Evolutionary conservation across 75 land plant genomes (phyloP).

Genomic region (Adiantum capillusveneris): DNA sequence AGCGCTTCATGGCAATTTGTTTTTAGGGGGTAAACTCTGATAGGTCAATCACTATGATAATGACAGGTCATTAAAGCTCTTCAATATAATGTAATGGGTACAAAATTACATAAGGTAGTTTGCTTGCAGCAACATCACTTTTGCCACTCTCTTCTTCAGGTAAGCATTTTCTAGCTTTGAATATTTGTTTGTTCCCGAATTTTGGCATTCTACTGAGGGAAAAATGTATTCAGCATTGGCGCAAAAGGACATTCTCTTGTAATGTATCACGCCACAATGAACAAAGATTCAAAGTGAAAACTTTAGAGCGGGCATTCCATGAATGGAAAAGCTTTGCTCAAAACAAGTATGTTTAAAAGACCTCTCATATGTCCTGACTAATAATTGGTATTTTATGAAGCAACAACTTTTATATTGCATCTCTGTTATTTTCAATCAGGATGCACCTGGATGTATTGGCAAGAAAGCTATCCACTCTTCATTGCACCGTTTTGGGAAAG

Average conservation of each 20-base stretch:
- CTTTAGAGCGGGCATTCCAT: not conserved
- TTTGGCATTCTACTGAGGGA: too few species aligned
- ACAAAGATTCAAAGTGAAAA: not conserved
- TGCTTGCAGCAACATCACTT: not conserved
- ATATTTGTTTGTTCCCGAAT: not conserved
- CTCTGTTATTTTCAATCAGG: slow-evolving; percentile 5
- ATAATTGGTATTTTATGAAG: too few species aligned
- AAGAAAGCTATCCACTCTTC: not conserved
- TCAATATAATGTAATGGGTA: not conserved
- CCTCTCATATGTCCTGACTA: too few species aligned
- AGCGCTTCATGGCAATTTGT: too few species aligned
- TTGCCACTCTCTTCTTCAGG: slow-evolving; percentile 4
- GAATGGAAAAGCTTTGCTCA: not conserved
- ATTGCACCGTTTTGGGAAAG: not conserved
- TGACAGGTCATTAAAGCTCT: slow-evolving; percentile 8
- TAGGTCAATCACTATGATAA: too few species aligned
- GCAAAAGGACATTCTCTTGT: not conserved
- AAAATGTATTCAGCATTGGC: not conserved
- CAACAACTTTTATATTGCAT: too few species aligned
- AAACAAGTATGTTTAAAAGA: not conserved
- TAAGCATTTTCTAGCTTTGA: not conserved
- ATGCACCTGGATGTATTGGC: not conserved
- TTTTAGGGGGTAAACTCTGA: too few species aligned
- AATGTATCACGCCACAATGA: not conserved
- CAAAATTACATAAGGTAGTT: not conserved